Percentiles rank a stretch among this genome's conserved stretches.
These are phyloP conservation scores for Backusella tarrabulga DNA, from an alignment of 192 early-diverging fungal genomes.

Conservation along the genomic window DNA sequence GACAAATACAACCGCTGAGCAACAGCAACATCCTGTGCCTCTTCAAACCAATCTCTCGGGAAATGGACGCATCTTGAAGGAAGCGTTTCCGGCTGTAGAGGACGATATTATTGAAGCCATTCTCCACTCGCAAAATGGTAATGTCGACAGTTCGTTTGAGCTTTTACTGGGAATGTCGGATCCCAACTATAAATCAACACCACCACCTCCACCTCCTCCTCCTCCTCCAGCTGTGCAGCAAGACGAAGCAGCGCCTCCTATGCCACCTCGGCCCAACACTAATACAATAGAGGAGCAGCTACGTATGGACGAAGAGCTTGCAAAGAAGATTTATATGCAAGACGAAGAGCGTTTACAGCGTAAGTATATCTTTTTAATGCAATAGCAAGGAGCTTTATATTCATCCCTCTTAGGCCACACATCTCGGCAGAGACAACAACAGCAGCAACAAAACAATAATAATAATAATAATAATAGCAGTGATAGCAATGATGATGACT, in stretches of 20 bases:
- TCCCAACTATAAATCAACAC: constrained; percentile 48
- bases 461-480: neutral
- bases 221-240: neutral
- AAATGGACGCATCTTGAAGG: constrained; percentile 37
- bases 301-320: constrained; percentile 55
- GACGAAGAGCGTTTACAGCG: constrained; percentile 37
- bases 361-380: neutral
- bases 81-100: constrained; percentile 54
- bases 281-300: constrained; percentile 44
- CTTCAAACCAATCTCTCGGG: neutral
- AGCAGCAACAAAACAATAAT: constrained; percentile 36
- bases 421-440: constrained; percentile 23
- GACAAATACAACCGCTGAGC: neutral
- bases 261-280: constrained; percentile 32
- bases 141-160: constrained; percentile 49
- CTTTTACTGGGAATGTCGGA: constrained; percentile 53
- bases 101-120: constrained; percentile 50
- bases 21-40: neutral
- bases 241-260: constrained; percentile 21
- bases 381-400: no score
- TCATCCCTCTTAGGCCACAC: neutral
- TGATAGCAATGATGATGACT: constrained; percentile 15
- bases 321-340: constrained; percentile 46
- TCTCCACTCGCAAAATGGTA: constrained; percentile 44
- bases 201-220: neutral